A percentile compares a stretch with the other conserved stretches of the same genome.
Conservation (phyloP, 306 rosid genomes). For the Mimosa bimucronata region DNA sequence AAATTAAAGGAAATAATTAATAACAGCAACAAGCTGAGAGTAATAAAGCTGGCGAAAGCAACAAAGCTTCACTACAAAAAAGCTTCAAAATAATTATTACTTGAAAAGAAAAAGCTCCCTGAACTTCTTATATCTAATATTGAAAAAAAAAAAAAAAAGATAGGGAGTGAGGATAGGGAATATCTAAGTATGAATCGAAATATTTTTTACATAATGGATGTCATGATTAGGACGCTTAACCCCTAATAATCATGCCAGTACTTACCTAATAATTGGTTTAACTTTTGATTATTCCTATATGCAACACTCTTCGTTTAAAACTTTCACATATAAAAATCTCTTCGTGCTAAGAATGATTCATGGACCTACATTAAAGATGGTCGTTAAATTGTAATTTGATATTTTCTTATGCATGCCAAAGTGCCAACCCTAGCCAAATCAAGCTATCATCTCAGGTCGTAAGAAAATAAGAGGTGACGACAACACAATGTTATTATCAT, state of each 20-base stretch:
- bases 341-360: background rate
- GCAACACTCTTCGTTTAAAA: background rate
- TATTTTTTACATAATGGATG: constrained; percentile 27
- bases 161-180: background rate
- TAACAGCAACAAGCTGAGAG: background rate
- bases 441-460: constrained; percentile 5
- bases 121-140: background rate
- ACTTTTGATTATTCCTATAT: constrained; percentile 27
- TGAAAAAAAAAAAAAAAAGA: background rate
- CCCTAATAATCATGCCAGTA: constrained; percentile 35
- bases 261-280: constrained; percentile 45
- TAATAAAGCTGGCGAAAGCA: constrained; percentile 32
- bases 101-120: constrained; percentile 16
- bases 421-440: constrained; percentile 16
- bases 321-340: constrained; percentile 3
- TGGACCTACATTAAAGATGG: background rate
- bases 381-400: background rate
- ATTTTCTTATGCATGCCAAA: constrained; percentile 16
- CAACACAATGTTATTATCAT: background rate
- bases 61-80: constrained; percentile 25
- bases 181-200: constrained; percentile 3
- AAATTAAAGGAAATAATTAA: constrained; percentile 3
- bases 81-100: constrained; percentile 22
- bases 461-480: constrained; percentile 4
- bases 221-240: constrained; percentile 40